phyloP scores from a whole-genome alignment of 352 stramenopile species.

The Phytophthora crassamura region DNA sequence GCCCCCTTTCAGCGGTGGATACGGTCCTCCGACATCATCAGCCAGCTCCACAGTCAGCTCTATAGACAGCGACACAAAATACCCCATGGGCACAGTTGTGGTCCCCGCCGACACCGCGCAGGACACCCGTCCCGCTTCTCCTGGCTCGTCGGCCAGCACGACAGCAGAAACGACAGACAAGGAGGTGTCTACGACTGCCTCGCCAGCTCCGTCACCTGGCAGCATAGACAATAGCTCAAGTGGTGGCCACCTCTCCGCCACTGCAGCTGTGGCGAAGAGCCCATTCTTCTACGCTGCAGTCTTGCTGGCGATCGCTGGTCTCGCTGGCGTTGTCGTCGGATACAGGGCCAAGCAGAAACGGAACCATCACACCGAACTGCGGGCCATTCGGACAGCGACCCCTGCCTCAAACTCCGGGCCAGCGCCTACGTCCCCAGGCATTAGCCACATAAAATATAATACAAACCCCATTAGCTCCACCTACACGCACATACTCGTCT shows the following conservation, averaged over 20 bases:
- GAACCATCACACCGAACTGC: slow-evolving; percentile 23
- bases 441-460: slow-evolving; percentile 1
- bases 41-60: too few species aligned
- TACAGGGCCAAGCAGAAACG: slow-evolving; percentile 38
- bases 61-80: not conserved
- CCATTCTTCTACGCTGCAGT: slow-evolving; percentile 58
- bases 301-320: slow-evolving; percentile 36
- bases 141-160: slow-evolving; percentile 3
- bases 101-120: not conserved
- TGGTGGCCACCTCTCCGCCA: slow-evolving; percentile 17
- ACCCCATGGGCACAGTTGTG: not conserved
- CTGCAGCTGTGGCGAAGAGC: slow-evolving; percentile 31
- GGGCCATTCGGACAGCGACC: slow-evolving; percentile 12
- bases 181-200: not conserved
- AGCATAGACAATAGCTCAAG: slow-evolving; percentile 13
- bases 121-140: slow-evolving; percentile 2
- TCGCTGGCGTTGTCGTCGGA: slow-evolving; percentile 30
- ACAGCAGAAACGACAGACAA: slow-evolving; percentile 1
- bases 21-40: not conserved
- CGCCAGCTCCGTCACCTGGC: not conserved
- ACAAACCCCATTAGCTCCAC: not conserved
- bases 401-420: not conserved
- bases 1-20: not conserved
- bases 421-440: not conserved
- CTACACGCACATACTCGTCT: not conserved